Evolutionary conservation across 73 alveolate species (phyloP).

Genomic region (Urostyla sp.): DNA sequence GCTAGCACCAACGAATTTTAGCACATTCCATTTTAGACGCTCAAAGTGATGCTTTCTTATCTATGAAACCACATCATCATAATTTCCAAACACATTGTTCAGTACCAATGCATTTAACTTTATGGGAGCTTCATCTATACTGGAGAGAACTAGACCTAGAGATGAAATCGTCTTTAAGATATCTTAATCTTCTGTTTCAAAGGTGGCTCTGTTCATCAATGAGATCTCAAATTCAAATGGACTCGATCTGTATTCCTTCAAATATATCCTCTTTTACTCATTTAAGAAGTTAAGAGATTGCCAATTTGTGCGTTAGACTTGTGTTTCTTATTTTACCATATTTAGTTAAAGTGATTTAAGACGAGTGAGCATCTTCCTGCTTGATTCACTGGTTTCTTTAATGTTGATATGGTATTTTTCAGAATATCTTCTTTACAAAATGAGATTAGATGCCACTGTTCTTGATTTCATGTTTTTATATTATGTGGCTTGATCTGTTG

Average conservation of each 20-base stretch:
- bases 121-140: slow-evolving; percentile 87
- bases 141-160: slow-evolving; percentile 79
- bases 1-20: slow-evolving; percentile 80
- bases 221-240: slow-evolving; percentile 56
- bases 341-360: too few relatives aligned
- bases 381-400: too few relatives aligned
- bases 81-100: slow-evolving; percentile 75
- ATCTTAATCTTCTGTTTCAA: slow-evolving; percentile 60
- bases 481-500: too few relatives aligned
- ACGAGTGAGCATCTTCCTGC: too few relatives aligned
- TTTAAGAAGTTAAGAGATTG: slow-evolving; percentile 31
- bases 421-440: background rate
- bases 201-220: slow-evolving; percentile 37
- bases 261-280: slow-evolving; percentile 28
- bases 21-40: slow-evolving; percentile 59
- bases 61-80: slow-evolving; percentile 58
- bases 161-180: slow-evolving; percentile 67
- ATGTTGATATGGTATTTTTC: too few relatives aligned
- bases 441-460: slow-evolving; percentile 31
- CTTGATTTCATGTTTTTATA: too few relatives aligned
- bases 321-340: slow-evolving; percentile 10
- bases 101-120: slow-evolving; percentile 77
- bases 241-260: slow-evolving; percentile 60
- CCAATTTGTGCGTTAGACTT: slow-evolving; percentile 53
- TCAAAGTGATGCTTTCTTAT: slow-evolving; percentile 76